Evolutionary conservation across 1,284 basidiomycete genomes (phyloP), one percentile per base, ranked within the genome.

Genomic region (Sparassis latifolia): DNA sequence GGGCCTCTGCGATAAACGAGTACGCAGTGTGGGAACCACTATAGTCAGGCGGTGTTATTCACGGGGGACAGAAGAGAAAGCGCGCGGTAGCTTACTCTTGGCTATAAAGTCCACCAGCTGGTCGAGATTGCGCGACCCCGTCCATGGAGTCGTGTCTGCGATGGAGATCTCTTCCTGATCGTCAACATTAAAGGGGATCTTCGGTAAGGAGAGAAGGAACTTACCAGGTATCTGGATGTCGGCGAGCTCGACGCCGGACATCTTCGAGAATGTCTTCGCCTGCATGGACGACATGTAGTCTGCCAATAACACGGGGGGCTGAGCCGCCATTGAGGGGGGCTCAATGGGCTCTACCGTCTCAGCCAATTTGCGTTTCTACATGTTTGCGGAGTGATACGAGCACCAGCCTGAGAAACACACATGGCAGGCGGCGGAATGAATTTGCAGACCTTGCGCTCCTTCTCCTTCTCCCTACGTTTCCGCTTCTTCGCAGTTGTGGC

Each of bases 211-310:
- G 27, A n/a, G 44, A 20, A 31, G 28, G 29, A 6, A 64, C 73
- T 56, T 65, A 89, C 90, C 82, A 62, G 84, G 82, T 67, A 92
- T 84, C 51, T 72, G 72, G 35, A 83, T 71, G 56, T 92, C 89
- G 28, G 79, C 76, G 44, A 90, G 74, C 67, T 93, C 90, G 45
- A 92, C 70, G 4, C 67, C 66, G 10, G 85, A 85, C 61, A 85
- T 66, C 49, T 84, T 78, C 3, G 79, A 71, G 58, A 83, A 84
- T 2, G 78, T 73, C 60, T 80, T 86, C 38, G 73, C 72, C 64
- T 91, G 86, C 66, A 81, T 72, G 12, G 74, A 62, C 5, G 76
- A 67, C 31, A 90, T 62, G 62, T 86, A 89, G 42, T 78, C 74
- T 9, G 76, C 73, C n/a, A 88, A 69, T 52, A 72, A 65, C 40